Conservation (phyloP, 2,329 filamentous ascomycete species). For the Penicillium oxalicum region DNA sequence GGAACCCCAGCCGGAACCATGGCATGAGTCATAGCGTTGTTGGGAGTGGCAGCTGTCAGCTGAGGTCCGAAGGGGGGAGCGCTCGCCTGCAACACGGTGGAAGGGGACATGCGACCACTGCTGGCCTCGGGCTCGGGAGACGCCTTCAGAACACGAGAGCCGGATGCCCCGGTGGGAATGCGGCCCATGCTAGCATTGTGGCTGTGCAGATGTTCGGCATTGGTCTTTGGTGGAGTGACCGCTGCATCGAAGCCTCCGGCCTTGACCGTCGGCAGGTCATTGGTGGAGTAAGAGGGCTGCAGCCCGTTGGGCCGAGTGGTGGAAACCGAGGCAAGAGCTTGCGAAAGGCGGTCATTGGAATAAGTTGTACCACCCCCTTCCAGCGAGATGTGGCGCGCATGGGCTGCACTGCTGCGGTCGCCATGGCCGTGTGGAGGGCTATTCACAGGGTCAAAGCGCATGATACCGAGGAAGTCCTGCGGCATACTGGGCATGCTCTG, state of each 20-base stretch:
- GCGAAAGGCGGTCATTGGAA: slow-evolving; percentile 26
- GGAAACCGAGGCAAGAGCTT: slow-evolving; percentile 20
- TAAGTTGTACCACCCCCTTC: slow-evolving; percentile 36
- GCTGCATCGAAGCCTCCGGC: slow-evolving; percentile 49
- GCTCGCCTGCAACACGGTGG: slow-evolving; percentile 71
- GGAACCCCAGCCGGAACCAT: slow-evolving; percentile 29
- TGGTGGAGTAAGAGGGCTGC: slow-evolving; percentile 83
- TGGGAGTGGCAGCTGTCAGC: slow-evolving; percentile 37
- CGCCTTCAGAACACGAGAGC: slow-evolving; percentile 53
- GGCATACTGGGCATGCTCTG: slow-evolving; percentile 57
- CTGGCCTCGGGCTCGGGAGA: slow-evolving; percentile 44
- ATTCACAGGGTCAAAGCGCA: slow-evolving; percentile 34
- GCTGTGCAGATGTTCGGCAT: slow-evolving; percentile 57
- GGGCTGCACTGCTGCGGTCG: slow-evolving; percentile 18
- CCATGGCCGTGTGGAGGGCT: slow-evolving; percentile 29
- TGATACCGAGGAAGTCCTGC: slow-evolving; percentile 46
- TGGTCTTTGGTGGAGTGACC: slow-evolving; percentile 50
- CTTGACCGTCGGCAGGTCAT: slow-evolving; percentile 82
- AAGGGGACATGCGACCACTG: slow-evolving; percentile 53
- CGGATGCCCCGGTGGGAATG: slow-evolving; percentile 62
- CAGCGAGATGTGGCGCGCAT: slow-evolving; percentile 39
- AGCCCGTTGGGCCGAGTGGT: slow-evolving; percentile 45
- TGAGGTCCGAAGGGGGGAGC: slow-evolving; percentile 72
- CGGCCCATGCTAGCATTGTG: slow-evolving; percentile 79
- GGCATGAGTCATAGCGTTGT: slow-evolving; percentile 21